Base-by-base conservation (phyloP, 345 rosid genomes). In the Eucalyptus albens region DNA sequence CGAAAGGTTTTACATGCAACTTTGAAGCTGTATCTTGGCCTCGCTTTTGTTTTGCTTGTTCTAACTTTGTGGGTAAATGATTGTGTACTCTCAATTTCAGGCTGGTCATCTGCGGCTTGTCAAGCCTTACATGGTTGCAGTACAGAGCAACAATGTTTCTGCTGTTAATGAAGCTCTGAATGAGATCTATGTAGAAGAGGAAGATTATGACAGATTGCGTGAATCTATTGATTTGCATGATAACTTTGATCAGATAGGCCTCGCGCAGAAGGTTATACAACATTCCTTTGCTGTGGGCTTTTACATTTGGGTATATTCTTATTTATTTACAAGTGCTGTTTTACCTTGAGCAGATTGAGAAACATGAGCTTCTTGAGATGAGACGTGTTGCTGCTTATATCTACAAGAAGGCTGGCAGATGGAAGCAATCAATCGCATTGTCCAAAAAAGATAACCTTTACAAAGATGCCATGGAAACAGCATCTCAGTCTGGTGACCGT, bases 401-500 rank as follows among this genome's bases (percentile, higher is more conserved):
- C 60, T 98, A 98, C 93, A 98, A 98, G 90, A 98, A 98, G 93
- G 99, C 99, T 4, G 98, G 99, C 85, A 94, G 98, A 92, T 98
- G 99, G 99, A 98, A 97, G 98, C 97, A 94, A 88, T 98, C 99
- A 10, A 98, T 98, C 92, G 97, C 97, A 53, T 93, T 98, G 92
- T 98, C 99, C 88, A 98, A 98, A 96, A 98, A 97, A 53, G 99
- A 98, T 91, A 97, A 94, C 88, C 94, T 93, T 87, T 98, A 96
- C 94, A 98, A 94, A 89, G 99, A 98, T 94, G 98, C 99, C 80
- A 98, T 98, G 98, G 99, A 97, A 94, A 97, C 99, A 89, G 98
- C 98, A 69, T 98, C 99, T 9, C 99, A 98, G 91, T 97, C 98
- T 59, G 99, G 99, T 86, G 99, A 97, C 55, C 97, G 95, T 81